Conservation (phyloP, 1,139 yeast genomes). For the Petasospora fabianii region DNA sequence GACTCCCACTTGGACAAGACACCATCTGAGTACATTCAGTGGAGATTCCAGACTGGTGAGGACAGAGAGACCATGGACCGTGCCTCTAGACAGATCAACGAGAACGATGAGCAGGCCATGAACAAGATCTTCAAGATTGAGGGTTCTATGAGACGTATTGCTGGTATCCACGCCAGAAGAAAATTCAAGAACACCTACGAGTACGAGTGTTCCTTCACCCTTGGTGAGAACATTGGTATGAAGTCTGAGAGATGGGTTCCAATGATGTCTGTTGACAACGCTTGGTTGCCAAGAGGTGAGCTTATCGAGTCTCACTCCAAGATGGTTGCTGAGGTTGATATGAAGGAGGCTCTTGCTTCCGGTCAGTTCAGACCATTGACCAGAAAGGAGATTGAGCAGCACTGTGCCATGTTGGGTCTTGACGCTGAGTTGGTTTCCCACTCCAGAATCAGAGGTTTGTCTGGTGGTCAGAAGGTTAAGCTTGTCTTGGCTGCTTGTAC, state of each 20-base stretch:
- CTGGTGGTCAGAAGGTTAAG: conserved; percentile 99
- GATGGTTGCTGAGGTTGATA: conserved; percentile 99
- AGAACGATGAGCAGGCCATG: conserved; percentile 96
- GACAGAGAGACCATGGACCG: conserved; percentile 99
- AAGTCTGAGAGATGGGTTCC: conserved; percentile 99
- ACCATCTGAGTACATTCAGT: conserved; percentile 99
- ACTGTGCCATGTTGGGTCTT: conserved; percentile 97
- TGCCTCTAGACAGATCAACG: conserved; percentile 98
- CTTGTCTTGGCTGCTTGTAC: conserved; percentile 99
- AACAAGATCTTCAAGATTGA: conserved; percentile 98
- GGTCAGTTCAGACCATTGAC: conserved; percentile 99
- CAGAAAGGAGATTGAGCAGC: conserved; percentile 99
- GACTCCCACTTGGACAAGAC: conserved; percentile 98
- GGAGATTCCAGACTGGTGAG: conserved; percentile 99
- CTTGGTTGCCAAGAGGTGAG: conserved; percentile 99
- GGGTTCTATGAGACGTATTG: conserved; percentile 97
- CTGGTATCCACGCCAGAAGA: conserved; percentile 94
- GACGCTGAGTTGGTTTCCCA: conserved; percentile 99
- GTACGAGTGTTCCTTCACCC: conserved; percentile 94
- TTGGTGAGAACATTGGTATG: conserved; percentile 99
- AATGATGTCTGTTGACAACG: conserved; percentile 99
- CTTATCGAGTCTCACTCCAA: conserved; percentile 97
- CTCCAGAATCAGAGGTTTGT: conserved; percentile 99
- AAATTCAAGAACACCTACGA: conserved; percentile 99
- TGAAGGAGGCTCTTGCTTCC: conserved; percentile 99